Evolutionary conservation across 192 early-diverging fungal genomes (phyloP), one percentile per base, ranked within the genome.

Genomic region (Coemansia biformis): DNA sequence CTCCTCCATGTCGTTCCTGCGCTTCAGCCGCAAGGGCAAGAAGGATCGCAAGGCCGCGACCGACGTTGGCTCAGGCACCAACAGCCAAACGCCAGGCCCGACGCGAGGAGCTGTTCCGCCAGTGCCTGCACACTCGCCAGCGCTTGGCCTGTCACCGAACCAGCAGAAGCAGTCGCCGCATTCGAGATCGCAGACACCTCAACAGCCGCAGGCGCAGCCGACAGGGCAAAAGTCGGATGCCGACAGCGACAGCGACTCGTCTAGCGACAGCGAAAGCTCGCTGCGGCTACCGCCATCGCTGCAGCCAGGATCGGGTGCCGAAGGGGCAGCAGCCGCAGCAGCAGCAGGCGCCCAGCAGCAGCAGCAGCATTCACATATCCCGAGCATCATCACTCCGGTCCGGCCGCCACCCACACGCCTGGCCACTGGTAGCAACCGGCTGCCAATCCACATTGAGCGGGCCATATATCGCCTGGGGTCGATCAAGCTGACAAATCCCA

Each of bases 391-490:
- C 14, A 65, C 69, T 34, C 71, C 63, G 13, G 51, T 57, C 7
- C 46, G 71, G 35, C 71, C 71, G 21, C 63, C 63, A 59, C 69
- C 69, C 50, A 81, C 63, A 49, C 36, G 43, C 5, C 18, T 41
- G 8, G 51, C 42, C 1, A 38, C 40, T 2, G 48, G 44, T 10
- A 53, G 17, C 38, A 66, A 79, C 15, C 78, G 85, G 2, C 51
- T 84, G 40, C 86, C 86, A 0, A 81, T 88, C 14, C 84, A 88
- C 41, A 81, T 88, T 36, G 86, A 88, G 54, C 76, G 86, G 35
- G 83, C 86, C 2, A 81, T 88, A 16, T 88, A 86, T 54, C 82
- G 83, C 17, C 54, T 86, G 16, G 82, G 82, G 2, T 83, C 85
- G 19, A 81, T 84, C 8, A 88, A 88, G 56, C 59, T 88, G 38